A percentile compares a stretch with the other conserved stretches of the same genome.
These are phyloP conservation scores for Trichosporon ovoides DNA, from an alignment of 1,284 basidiomycete species.

Conservation along the genomic window DNA sequence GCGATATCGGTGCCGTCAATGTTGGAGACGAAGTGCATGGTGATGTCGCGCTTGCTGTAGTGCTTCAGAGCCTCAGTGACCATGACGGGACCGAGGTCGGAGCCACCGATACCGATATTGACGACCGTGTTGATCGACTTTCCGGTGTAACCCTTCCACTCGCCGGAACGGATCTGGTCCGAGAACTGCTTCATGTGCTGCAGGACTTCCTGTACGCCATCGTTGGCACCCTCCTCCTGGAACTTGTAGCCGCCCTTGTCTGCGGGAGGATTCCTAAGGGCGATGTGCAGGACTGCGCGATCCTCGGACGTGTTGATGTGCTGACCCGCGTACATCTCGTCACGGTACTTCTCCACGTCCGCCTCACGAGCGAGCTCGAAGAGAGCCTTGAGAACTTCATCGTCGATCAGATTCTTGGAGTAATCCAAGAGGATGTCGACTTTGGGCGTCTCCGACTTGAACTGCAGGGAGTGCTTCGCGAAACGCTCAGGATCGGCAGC, in stretches of 20 bases:
- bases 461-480: constrained; percentile 74
- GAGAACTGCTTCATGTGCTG: constrained; percentile 89
- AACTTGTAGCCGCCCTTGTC: constrained; percentile 60
- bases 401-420: constrained; percentile 92
- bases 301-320: constrained; percentile 99
- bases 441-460: constrained; percentile 59
- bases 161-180: constrained; percentile 74
- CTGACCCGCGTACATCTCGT: constrained; percentile 90
- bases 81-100: constrained; percentile 97
- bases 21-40: constrained; percentile 89
- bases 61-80: constrained; percentile 94
- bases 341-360: constrained; percentile 73
- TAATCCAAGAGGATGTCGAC: constrained; percentile 88
- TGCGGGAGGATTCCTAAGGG: constrained; percentile 69
- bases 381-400: constrained; percentile 71
- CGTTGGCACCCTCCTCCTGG: constrained; percentile 65
- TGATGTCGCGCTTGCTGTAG: constrained; percentile 84
- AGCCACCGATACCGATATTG: constrained; percentile 98
- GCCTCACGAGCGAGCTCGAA: constrained; percentile 81
- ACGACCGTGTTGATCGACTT: constrained; percentile 91
- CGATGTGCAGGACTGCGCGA: constrained; percentile 91
- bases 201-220: constrained; percentile 77
- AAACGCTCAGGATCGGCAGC: constrained; percentile 79
- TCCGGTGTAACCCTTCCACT: constrained; percentile 95
- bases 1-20: constrained; percentile 97